phyloP scores from a whole-genome alignment of 2,329 filamentous ascomycete genomes.

The Epichloe gansuensis region DNA sequence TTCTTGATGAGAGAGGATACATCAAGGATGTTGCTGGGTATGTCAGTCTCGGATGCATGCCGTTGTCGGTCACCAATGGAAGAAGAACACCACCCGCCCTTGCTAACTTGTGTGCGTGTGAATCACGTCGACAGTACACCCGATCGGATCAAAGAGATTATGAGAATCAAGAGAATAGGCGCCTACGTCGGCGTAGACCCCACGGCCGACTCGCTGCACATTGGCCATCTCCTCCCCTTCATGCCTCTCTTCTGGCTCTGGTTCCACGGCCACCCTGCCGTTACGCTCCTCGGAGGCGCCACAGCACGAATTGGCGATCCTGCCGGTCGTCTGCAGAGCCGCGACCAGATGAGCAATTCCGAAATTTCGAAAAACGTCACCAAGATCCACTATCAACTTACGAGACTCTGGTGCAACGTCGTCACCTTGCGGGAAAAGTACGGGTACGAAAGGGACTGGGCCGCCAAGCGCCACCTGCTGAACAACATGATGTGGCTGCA shows the following conservation, averaged over 20 bases:
- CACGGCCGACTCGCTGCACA: constrained; percentile 64
- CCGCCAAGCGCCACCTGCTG: constrained; percentile 52
- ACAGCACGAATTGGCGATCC: constrained; percentile 73
- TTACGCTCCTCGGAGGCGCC: constrained; percentile 58
- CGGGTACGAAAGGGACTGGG: constrained; percentile 49
- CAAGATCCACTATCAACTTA: constrained; percentile 56
- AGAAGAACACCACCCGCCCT: not conserved
- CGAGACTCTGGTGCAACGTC: constrained; percentile 62
- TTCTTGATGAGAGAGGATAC: constrained; percentile 59
- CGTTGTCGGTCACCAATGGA: constrained; percentile 10
- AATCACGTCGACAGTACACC: constrained; percentile 23
- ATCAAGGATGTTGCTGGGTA: constrained; percentile 66
- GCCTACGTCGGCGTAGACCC: constrained; percentile 75
- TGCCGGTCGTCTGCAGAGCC: constrained; percentile 51
- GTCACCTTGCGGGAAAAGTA: constrained; percentile 51
- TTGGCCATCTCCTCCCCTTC: constrained; percentile 67
- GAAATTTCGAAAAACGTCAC: constrained; percentile 50
- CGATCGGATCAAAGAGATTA: constrained; percentile 44
- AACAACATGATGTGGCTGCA: constrained; percentile 85
- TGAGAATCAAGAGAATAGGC: constrained; percentile 53
- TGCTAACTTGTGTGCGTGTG: constrained; percentile 2
- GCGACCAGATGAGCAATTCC: constrained; percentile 38
- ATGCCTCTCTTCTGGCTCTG: constrained; percentile 83
- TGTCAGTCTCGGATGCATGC: constrained; percentile 11
- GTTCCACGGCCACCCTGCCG: constrained; percentile 55